Conservation (phyloP, 805 yeast genomes). For the Candida namnaoensis region DNA sequence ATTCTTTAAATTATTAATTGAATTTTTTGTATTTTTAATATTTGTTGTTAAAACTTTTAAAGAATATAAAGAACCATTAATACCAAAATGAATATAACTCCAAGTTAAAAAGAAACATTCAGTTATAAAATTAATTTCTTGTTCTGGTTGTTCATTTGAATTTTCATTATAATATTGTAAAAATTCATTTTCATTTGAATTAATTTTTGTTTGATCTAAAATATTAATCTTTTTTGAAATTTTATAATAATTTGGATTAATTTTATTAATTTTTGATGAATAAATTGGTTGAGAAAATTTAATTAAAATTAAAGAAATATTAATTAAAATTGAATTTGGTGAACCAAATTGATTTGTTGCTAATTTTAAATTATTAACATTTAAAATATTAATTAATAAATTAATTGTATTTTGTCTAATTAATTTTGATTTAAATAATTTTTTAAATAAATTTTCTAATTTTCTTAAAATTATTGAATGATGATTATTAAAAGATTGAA, state of each 20-base stretch:
- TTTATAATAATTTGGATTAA: conserved; percentile 63
- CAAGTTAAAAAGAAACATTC: conserved; percentile 78
- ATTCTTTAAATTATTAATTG: conserved; percentile 22
- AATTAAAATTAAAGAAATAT: conserved; percentile 58
- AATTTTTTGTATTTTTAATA: conserved; percentile 35
- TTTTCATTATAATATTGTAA: conserved; percentile 37
- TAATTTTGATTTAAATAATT: no score
- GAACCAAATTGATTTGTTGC: conserved; percentile 78
- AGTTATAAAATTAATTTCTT: conserved; percentile 69
- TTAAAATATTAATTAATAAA: conserved; percentile 68
- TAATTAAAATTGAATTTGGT: conserved; percentile 75
- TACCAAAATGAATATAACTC: conserved; percentile 79
- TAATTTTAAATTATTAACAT: conserved; percentile 77
- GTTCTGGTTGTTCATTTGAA: conserved; percentile 14
- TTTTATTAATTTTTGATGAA: conserved; percentile 61
- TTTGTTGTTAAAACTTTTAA: conserved; percentile 48
- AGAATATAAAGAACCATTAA: conserved; percentile 64
- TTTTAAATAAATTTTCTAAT: no score
- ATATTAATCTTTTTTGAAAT: conserved; percentile 44
- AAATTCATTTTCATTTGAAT: conserved; percentile 67
- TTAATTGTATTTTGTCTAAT: conserved; percentile 23
- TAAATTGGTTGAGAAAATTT: conserved; percentile 79
- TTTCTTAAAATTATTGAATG: no score
- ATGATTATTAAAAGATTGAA: no score
- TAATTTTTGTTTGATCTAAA: conserved; percentile 73